Base-by-base conservation (phyloP, 495 filamentous ascomycete genomes). In the Penicillium paxilli region DNA sequence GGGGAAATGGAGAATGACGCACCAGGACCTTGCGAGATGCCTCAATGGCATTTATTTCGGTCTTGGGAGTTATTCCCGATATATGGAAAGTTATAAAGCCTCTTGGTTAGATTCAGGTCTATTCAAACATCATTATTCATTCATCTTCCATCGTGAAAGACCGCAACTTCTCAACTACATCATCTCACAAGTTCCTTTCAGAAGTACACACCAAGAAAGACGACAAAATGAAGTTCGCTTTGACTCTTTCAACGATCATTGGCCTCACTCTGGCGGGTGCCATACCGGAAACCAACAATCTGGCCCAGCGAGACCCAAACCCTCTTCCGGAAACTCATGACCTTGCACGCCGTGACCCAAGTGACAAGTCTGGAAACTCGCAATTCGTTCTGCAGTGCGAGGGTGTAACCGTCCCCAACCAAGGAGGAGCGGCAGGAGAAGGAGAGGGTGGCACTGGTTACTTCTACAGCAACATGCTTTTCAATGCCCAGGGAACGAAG, bases 381-480 rank as follows among this genome's bases (percentile, higher is more conserved):
- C 50, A 52, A 17, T 44, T 52, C 40, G 50, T 33, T 8, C 16
- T 52, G 19, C 25, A 52, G 11, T 52, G 50, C 26, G 40, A 44
- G 30, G 50, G 50, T 17, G 40, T 19, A 3, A 52, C 50, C 9
- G n/a, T 52, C 16, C 50, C 50, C 23, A 17, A 52, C 33, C 50
- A 38, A 3, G 50, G 50, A 19, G 50, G 50, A 14, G 37, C 21
- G 7, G n/a, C 10, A 2, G 50, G 50, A 5, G 40, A 11, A n/a
- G 50, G 50, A 2, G 50, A 52, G 21, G 50, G 50, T 1, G 50
- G 50, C 10, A 7, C 8, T n/a, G 26, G 38, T 9, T 52, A 52
- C 38, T 52, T 52, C 50, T 22, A 30, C 24, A 33, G 24, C 38
- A 52, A 44, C 14, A 0, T 52, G 25, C 9, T 22, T 6, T 33